Base-by-base conservation (phyloP, 176 grass and related monocot genomes). In the Puya raimondii region DNA sequence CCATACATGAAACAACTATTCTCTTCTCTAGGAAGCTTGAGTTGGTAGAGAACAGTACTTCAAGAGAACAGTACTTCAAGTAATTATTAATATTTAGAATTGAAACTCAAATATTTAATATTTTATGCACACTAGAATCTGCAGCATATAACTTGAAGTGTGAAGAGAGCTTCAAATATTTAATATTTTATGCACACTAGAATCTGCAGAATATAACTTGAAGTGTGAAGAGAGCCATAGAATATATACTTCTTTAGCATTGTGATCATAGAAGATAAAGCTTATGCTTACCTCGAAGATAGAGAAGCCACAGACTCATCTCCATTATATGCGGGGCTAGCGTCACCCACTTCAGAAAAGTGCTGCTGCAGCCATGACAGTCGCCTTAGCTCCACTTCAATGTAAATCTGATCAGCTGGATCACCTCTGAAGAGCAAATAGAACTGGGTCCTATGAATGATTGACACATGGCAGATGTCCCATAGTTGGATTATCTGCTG, bases 401-500 rank as follows among this genome's bases (percentile, higher is more conserved):
- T 85, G 49, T 99, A 99, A 79, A 99, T 99, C 77, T 90, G 87
- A 81, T 99, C 94, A 47, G 89, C 94, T 51, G 22, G 79, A 12
- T 90, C 89, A 29, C 94, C 94, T 81, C 59, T 88, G 80, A 99
- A 99, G 70, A 93, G 72, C 71, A 85, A 80, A 63, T 93, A 93
- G 68, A 99, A 99, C 66, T 99, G 94, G 12, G 89, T 90, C 49
- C 94, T 85, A 26, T 99, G 94, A 78, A 93, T 93, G 74, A 99
- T 93, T 0, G 94, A 99, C 29, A 88, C 84, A 63, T 99, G 82
- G 49, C 94, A 99, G 18, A 85, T 23, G 77, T 91, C 72, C 94
- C 94, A 99, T 49, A 90, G 72, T 67, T 84, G 76, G 76, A 99
- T 87, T 78, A 99, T 99, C 66, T 90, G 80, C 77, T 84, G 84